Base-by-base conservation (phyloP, 2,329 filamentous ascomycete genomes). In the Claviceps pazoutovae region DNA sequence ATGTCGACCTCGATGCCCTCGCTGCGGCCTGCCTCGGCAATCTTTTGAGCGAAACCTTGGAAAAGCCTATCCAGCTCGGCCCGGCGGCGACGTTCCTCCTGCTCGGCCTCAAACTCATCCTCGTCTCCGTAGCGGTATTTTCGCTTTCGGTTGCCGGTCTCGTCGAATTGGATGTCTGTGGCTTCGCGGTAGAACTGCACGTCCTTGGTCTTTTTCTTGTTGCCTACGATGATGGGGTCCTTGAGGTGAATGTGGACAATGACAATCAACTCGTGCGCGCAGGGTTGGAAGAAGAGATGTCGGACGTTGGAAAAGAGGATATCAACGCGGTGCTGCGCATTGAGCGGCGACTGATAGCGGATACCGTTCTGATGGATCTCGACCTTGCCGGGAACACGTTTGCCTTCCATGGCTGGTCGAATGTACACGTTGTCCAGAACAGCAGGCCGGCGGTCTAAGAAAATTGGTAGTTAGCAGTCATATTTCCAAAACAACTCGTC, bases 341-440 rank as follows among this genome's bases (percentile, higher is more conserved):
- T 83, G 57, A 94, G 73, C 50, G 86, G 81, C 50, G 88, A 86
- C 71, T 91, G 77, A 67, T 98, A 98, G 55, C 93, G 87, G 53
- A 98, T 86, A 90, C 93, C 93, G 62, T 98, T 98, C 63, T 97
- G 90, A 69, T 98, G 93, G 49, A 98, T 96, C 69, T 97, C 91
- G 41, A 98, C 84, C 65, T 93, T 89, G 62, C 93, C 93, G 45
- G 93, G 87, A 34, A 98, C 88, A 61, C 93, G 88, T 71, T 98
- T 98, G 61, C 90, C 90, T 68, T 98, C 93, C 74, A 97, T 83
- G 0, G 89, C 88, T 48, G 93, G 93, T 53, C 93, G 87, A 58
- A 98, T 87, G 67, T 91, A 98, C 60, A 98, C 88, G 64, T 96
- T 93, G 55, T 95, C 88, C 61, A 98, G 78, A 55, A 91, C 85